phyloP scores from a whole-genome alignment of 768 basidiomycete genomes.

The Candolleomyces efflorescens region DNA sequence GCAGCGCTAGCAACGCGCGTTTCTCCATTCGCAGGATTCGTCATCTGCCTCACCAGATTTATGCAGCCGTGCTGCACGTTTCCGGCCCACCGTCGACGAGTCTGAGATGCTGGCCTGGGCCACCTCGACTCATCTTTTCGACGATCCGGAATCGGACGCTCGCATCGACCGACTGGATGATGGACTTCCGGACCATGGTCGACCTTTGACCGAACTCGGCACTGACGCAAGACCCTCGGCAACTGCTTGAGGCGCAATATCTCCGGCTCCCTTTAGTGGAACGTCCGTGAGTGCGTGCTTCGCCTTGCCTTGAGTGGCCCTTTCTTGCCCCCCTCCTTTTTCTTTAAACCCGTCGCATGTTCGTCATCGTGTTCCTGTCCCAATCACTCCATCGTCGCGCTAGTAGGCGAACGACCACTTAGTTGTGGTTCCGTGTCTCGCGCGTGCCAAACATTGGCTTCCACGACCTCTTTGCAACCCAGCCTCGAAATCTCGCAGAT shows the following conservation, averaged over 20 bases:
- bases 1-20: conserved; percentile 27
- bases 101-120: conserved; percentile 38
- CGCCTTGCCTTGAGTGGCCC: conserved; percentile 44
- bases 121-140: conserved; percentile 17
- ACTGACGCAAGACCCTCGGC: conserved; percentile 65
- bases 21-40: conserved; percentile 24
- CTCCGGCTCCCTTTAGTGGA: conserved; percentile 43
- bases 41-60: conserved; percentile 25
- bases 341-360: conserved; percentile 31
- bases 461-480: conserved; percentile 28
- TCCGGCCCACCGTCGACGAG: conserved; percentile 17
- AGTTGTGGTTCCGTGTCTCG: conserved; percentile 76
- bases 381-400: conserved; percentile 49
- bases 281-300: conserved; percentile 45
- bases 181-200: conserved; percentile 36
- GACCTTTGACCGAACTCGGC: conserved; percentile 52
- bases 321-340: conserved; percentile 54
- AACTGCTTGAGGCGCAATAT: conserved; percentile 51
- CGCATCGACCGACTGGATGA: conserved; percentile 8
- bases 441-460: conserved; percentile 75
- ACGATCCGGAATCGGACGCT: conserved; percentile 9
- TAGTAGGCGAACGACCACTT: conserved; percentile 78
- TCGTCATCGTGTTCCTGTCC: conserved; percentile 43
- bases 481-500: conserved; percentile 25
- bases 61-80: conserved; percentile 58